Percentiles rank a stretch among this genome's conserved stretches.
Evolutionary conservation across 352 stramenopile genomes (phyloP).

Genomic region (Globisporangium splendens): DNA sequence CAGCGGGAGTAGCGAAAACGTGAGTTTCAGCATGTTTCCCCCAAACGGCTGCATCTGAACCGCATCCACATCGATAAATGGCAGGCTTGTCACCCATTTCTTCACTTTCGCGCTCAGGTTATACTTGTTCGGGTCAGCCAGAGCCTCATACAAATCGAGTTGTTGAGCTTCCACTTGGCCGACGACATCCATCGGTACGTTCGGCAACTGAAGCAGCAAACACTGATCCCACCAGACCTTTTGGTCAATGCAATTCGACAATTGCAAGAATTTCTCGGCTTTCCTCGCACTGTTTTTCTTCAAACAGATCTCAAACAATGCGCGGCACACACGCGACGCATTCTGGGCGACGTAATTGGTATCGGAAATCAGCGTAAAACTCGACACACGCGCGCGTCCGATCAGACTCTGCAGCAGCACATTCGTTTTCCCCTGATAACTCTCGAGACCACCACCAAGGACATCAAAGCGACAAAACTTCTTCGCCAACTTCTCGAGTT

Average conservation of each 20-base stretch:
- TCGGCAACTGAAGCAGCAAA: conserved; percentile 92
- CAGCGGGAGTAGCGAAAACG: conserved; percentile 73
- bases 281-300: conserved; percentile 85
- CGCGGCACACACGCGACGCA: conserved; percentile 94
- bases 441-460: conserved; percentile 89
- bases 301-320: conserved; percentile 98
- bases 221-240: conserved; percentile 97
- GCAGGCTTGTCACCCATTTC: conserved; percentile 64
- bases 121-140: conserved; percentile 34
- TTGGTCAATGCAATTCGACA: conserved; percentile 97
- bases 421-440: conserved; percentile 93
- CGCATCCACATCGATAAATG: conserved; percentile 63
- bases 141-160: conserved; percentile 58
- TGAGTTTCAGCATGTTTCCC: conserved; percentile 90
- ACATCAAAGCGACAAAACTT: conserved; percentile 89
- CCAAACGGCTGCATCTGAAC: conserved; percentile 94
- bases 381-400: conserved; percentile 77
- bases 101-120: conserved; percentile 52
- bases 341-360: conserved; percentile 99
- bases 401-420: conserved; percentile 93
- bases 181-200: conserved; percentile 85
- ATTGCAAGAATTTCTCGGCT: conserved; percentile 92
- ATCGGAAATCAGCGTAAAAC: conserved; percentile 98
- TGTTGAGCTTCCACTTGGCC: conserved; percentile 79
- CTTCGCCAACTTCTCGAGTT: conserved; percentile 91